Base-by-base conservation (phyloP, 2,329 filamentous ascomycete genomes). In the Pezicula rhizophila region DNA sequence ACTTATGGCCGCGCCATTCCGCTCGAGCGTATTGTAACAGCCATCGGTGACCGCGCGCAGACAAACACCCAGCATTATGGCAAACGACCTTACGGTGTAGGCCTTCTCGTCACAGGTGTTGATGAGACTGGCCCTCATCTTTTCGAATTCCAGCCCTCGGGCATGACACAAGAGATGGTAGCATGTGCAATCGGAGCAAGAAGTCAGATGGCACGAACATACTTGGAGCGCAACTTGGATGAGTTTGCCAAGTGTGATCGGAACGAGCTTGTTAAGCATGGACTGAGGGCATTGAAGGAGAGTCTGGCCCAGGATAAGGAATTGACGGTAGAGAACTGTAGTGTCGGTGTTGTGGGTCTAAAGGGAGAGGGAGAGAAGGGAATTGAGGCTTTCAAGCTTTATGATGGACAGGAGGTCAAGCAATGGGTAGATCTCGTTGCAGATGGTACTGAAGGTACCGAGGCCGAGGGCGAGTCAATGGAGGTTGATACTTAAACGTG, bases 1-100 rank as follows among this genome's bases (percentile, higher is more conserved):
- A 96, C 90, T 50, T 97, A 96, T 76, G 92, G 89, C 72, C 91
- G 93, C 59, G 84, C 91, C 59, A 93, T 99, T 67, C 89, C 90
- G 28, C 77, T 97, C 66, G 85, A 89, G 64, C 86, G 87, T 55
- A 89, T 97, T 62, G 91, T 96, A 59, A 80, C 84, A 57, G 86
- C 92, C 71, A 96, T 99, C 66, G 92, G 88, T 61, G 90, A 96
- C 69, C 93, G 95, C 71, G 93, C 93, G 43, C 93, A 99, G 77
- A 86, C 87, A 65, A 97, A 97, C 78, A 99, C 93, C 40, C 93
- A 99, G 73, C 85, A 95, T 66, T 96, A 96, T 75, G 92, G 92
- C 66, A 92, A 89, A 74, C 85, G 93, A 61, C 92, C 92, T 12
- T 99, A 99, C 71, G 92, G 92, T 64, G 92, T 99, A 6, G 92